phyloP scores from a whole-genome alignment of 148 eudicot genomes.

The Pouteria glomerata region DNA sequence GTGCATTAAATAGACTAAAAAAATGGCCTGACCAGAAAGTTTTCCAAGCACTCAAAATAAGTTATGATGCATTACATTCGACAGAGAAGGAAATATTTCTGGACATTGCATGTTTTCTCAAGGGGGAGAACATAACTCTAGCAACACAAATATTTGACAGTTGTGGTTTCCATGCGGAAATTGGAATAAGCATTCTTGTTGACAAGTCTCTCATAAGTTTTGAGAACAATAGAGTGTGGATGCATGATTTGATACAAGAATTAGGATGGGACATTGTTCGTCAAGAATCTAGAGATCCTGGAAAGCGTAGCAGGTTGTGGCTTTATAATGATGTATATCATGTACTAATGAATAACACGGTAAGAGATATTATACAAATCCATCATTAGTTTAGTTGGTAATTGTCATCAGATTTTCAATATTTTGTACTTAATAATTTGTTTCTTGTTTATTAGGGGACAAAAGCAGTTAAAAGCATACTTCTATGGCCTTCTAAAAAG shows the following conservation, averaged over 20 bases:
- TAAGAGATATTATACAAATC: not conserved
- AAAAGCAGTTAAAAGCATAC: not conserved
- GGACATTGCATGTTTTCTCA: no score
- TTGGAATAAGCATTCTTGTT: not conserved
- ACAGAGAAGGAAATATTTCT: not conserved
- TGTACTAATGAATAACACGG: not conserved
- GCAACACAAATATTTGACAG: not conserved
- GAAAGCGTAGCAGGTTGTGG: not conserved
- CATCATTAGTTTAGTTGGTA: not conserved
- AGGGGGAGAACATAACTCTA: no score
- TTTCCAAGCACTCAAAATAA: no score
- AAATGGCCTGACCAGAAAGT: no score
- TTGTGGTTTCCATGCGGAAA: not conserved
- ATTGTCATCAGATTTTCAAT: no score
- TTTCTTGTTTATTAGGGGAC: not conserved
- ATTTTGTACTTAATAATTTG: no score
- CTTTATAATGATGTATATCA: not conserved
- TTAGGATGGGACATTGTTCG: not conserved
- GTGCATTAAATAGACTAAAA: no score
- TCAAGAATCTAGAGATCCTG: not conserved
- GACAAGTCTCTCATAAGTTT: not conserved
- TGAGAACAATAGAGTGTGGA: no score
- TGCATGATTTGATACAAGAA: no score
- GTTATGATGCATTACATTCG: not conserved
- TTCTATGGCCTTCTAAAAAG: not conserved